These are phyloP conservation scores for Tulasnella sp. DNA, from an alignment of 768 basidiomycete genomes.

Conservation along the genomic window DNA sequence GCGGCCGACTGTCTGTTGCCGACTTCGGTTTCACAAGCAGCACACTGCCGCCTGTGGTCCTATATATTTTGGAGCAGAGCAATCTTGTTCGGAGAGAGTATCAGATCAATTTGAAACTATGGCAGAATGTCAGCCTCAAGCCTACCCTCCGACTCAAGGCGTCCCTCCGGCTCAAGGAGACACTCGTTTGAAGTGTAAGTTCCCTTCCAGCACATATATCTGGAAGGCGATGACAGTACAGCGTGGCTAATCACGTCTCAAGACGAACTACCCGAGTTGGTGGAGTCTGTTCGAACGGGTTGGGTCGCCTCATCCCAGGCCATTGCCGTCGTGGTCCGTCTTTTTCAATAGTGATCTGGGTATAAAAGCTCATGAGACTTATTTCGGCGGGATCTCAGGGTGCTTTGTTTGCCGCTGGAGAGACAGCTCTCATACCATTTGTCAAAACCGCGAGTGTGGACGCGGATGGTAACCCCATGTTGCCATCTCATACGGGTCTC, in stretches of 20 bases:
- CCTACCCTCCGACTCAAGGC: no score
- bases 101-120: not conserved
- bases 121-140: no score
- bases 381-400: not conserved
- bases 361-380: not conserved
- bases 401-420: constrained; percentile 13
- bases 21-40: no score
- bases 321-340: not conserved
- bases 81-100: not conserved
- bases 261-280: not conserved
- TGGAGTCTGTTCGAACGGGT: not conserved
- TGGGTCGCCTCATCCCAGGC: not conserved
- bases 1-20: no score
- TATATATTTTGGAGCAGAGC: not conserved
- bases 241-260: not conserved
- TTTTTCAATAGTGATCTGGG: not conserved
- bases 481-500: not conserved
- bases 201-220: not conserved
- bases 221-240: not conserved
- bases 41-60: no score
- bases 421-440: constrained; percentile 1
- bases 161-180: not conserved
- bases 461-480: not conserved
- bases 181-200: not conserved
- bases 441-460: constrained; percentile 14